These are phyloP conservation scores for Aureobasidium lini DNA, from an alignment of 2,329 filamentous ascomycete genomes.

Conservation along the genomic window DNA sequence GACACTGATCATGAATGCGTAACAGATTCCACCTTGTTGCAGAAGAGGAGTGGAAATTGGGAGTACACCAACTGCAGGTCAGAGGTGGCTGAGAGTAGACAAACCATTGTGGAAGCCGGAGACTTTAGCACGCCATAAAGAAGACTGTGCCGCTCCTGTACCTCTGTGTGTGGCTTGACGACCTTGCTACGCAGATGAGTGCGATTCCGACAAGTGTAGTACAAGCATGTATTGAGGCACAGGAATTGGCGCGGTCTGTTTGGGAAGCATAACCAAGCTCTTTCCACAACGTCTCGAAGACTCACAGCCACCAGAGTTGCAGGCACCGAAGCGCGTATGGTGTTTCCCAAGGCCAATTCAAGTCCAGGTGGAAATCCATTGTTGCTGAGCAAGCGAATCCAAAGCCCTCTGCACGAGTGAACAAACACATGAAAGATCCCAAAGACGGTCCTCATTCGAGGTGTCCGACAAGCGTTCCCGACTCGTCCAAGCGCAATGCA, in stretches of 20 bases:
- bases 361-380: conserved; percentile 26
- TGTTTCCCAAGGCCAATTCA: conserved; percentile 18
- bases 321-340: conserved; percentile 28
- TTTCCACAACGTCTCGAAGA: conserved; percentile 22
- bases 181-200: conserved; percentile 48
- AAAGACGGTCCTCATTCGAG: conserved; percentile 43
- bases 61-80: conserved; percentile 11
- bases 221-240: conserved; percentile 28
- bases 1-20: conserved; percentile 3
- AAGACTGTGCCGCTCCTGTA: conserved; percentile 18
- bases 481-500: conserved; percentile 37
- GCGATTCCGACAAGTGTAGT: conserved; percentile 53
- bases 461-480: conserved; percentile 45
- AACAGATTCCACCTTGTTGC: background rate
- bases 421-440: conserved; percentile 36
- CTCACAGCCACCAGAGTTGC: conserved; percentile 12
- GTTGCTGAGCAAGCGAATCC: conserved; percentile 25
- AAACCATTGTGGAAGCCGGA: conserved; percentile 6
- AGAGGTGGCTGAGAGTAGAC: background rate
- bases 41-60: background rate
- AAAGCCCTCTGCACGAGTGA: conserved; percentile 13
- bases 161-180: conserved; percentile 37
- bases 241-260: conserved; percentile 33
- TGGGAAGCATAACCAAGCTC: conserved; percentile 34
- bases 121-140: conserved; percentile 8